Evolutionary conservation across 2,329 filamentous ascomycete species (phyloP).

Genomic region (Periconia digitata): DNA sequence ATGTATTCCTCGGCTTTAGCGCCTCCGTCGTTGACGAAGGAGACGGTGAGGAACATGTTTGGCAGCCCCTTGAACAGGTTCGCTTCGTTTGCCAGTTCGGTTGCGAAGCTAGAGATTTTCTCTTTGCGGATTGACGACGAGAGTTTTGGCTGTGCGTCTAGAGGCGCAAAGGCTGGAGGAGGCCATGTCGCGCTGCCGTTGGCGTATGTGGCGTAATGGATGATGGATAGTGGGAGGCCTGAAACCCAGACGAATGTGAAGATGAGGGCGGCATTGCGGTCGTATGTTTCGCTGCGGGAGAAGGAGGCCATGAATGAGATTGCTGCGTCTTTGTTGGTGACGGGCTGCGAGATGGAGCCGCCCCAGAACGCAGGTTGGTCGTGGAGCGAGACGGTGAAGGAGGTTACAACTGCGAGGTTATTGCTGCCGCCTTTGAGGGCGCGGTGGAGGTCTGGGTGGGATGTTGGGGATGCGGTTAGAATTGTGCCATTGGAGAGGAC

Average conservation of each 20-base stretch:
- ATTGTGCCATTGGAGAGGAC: conserved; percentile 36
- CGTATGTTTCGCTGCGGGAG: conserved; percentile 17
- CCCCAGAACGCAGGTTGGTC: conserved; percentile 32
- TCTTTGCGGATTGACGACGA: conserved; percentile 17
- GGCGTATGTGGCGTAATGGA: conserved; percentile 19
- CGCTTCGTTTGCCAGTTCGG: conserved; percentile 13
- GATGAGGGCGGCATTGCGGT: conserved; percentile 24
- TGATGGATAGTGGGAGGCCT: conserved; percentile 12
- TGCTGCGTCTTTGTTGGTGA: conserved; percentile 15
- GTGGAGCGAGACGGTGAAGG: conserved; percentile 16
- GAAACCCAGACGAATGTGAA: conserved; percentile 18
- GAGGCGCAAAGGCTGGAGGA: conserved; percentile 14
- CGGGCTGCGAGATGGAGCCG: conserved; percentile 33
- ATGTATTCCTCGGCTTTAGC: conserved; percentile 13
- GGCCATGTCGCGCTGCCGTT: conserved; percentile 16
- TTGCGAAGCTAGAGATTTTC: conserved; percentile 15
- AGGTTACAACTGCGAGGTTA: conserved; percentile 38
- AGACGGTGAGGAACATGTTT: conserved; percentile 21
- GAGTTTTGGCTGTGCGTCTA: conserved; percentile 17
- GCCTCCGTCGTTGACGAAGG: conserved; percentile 16
- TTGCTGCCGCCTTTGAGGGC: conserved; percentile 35
- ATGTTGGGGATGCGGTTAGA: conserved; percentile 25
- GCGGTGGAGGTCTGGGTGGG: conserved; percentile 26
- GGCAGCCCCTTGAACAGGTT: conserved; percentile 5
- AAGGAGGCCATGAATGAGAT: conserved; percentile 8